A percentile compares a stretch with the other conserved stretches of the same genome.
Evolutionary conservation across 495 filamentous ascomycete species (phyloP).

Genomic region (Emericellopsis terricola): DNA sequence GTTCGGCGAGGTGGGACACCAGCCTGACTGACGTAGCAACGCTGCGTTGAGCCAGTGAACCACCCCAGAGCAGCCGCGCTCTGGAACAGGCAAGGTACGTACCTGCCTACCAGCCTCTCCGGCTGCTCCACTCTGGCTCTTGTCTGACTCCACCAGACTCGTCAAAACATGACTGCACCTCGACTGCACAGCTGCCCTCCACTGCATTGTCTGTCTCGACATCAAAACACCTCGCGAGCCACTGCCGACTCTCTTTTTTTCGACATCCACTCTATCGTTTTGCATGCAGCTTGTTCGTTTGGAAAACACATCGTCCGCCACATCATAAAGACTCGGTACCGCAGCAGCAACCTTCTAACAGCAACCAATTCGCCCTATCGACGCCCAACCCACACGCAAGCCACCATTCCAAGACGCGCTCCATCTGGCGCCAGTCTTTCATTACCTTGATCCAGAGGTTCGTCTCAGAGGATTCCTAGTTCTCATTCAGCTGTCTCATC

Average conservation of each 20-base stretch:
- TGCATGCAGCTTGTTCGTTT: neutral
- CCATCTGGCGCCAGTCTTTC: neutral
- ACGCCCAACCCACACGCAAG: too few relatives aligned
- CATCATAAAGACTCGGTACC: neutral
- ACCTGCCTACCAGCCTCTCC: too few relatives aligned
- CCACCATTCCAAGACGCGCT: neutral
- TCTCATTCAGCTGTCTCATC: neutral
- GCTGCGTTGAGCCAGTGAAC: too few relatives aligned
- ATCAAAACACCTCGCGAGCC: conserved; percentile 2
- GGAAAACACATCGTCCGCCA: neutral
- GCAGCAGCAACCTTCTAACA: conserved; percentile 1
- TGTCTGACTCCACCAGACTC: too few relatives aligned
- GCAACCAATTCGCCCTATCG: too few relatives aligned
- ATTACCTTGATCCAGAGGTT: neutral
- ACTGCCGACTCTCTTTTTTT: neutral
- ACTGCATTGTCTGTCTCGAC: conserved; percentile 1
- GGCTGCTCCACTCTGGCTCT: too few relatives aligned
- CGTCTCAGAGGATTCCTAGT: neutral
- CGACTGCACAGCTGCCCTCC: neutral
- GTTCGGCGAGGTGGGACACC: too few relatives aligned
- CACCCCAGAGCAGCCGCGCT: too few relatives aligned
- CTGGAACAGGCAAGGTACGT: too few relatives aligned
- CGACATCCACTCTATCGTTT: neutral
- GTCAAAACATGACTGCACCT: too few relatives aligned
- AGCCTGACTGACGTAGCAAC: too few relatives aligned